Evolutionary conservation across 1,284 basidiomycete genomes (phyloP).

Genomic region (Tylopilus sp.): DNA sequence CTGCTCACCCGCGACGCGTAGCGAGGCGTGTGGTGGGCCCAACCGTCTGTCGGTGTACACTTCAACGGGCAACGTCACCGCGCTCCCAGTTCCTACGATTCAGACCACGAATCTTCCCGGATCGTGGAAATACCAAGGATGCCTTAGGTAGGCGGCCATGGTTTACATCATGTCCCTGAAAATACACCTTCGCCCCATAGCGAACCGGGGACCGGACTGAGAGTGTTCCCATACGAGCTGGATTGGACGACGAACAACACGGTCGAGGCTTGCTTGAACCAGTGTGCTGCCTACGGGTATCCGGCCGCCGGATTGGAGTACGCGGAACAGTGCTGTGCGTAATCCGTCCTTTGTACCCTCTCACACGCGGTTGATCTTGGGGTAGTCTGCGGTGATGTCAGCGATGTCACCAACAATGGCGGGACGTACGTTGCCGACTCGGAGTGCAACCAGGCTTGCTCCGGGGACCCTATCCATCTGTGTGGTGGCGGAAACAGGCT

Average conservation of each 20-base stretch:
- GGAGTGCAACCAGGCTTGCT: slow-evolving; percentile 57
- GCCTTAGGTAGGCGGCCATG: slow-evolving; percentile 49
- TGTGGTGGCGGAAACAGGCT: slow-evolving; percentile 55
- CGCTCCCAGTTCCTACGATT: slow-evolving; percentile 54
- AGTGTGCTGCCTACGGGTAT: slow-evolving; percentile 63
- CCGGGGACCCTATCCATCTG: slow-evolving; percentile 62
- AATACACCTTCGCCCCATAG: slow-evolving; percentile 26
- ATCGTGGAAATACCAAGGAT: slow-evolving; percentile 62
- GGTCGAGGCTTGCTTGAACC: slow-evolving; percentile 54
- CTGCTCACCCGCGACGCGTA: slow-evolving; percentile 21
- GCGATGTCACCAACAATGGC: slow-evolving; percentile 46
- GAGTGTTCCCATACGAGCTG: slow-evolving; percentile 37
- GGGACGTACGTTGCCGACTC: slow-evolving; percentile 43
- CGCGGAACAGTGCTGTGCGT: slow-evolving; percentile 54
- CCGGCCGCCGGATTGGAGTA: slow-evolving; percentile 62
- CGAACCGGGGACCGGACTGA: slow-evolving; percentile 29
- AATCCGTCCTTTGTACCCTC: too few species aligned
- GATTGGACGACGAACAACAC: slow-evolving; percentile 58
- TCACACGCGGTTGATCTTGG: not conserved
- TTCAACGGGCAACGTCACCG: slow-evolving; percentile 46
- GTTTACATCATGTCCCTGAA: not conserved
- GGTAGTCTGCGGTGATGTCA: slow-evolving; percentile 64
- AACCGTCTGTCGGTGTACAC: slow-evolving; percentile 70
- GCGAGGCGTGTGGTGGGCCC: slow-evolving; percentile 66
- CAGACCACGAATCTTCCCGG: slow-evolving; percentile 57